Evolutionary conservation across 805 yeast genomes (phyloP).

Genomic region (Yamadazyma scolyti): DNA sequence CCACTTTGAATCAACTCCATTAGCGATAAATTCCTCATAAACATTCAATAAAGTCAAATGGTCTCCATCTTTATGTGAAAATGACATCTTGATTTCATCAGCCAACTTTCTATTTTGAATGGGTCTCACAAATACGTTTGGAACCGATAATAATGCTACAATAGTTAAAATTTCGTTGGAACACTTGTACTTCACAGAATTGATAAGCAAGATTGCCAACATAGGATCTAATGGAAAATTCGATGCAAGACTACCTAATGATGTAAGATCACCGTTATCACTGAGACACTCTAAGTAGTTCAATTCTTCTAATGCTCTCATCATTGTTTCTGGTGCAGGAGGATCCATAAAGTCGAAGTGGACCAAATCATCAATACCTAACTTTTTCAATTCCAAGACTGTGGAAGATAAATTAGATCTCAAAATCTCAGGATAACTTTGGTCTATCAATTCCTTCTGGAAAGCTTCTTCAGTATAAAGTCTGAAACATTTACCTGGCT

Average conservation of each 20-base stretch:
- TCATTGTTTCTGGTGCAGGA: conserved; percentile 99
- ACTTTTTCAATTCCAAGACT: conserved; percentile 86
- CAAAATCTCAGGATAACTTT: conserved; percentile 92
- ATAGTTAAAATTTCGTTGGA: conserved; percentile 85
- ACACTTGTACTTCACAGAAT: conserved; percentile 80
- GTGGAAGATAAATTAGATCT: conserved; percentile 89
- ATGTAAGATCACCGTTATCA: conserved; percentile 87
- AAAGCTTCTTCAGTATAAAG: conserved; percentile 96
- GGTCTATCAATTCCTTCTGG: conserved; percentile 89
- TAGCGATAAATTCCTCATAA: conserved; percentile 63
- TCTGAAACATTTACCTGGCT: conserved; percentile 97
- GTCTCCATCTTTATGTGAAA: conserved; percentile 94
- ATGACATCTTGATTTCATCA: conserved; percentile 81
- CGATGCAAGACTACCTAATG: conserved; percentile 86
- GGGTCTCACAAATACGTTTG: conserved; percentile 93
- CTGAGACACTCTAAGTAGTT: conserved; percentile 86
- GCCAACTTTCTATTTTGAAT: conserved; percentile 83
- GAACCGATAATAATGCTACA: conserved; percentile 88
- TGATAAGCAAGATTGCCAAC: conserved; percentile 89
- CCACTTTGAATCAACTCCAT: conserved; percentile 83
- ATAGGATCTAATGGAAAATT: conserved; percentile 95
- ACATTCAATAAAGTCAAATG: conserved; percentile 89
- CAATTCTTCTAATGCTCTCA: conserved; percentile 95
- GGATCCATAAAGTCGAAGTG: conserved; percentile 99
- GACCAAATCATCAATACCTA: conserved; percentile 93